Evolutionary conservation across 352 stramenopile species (phyloP), one percentile per base, ranked within the genome.

Genomic region (Peronospora tabacina): DNA sequence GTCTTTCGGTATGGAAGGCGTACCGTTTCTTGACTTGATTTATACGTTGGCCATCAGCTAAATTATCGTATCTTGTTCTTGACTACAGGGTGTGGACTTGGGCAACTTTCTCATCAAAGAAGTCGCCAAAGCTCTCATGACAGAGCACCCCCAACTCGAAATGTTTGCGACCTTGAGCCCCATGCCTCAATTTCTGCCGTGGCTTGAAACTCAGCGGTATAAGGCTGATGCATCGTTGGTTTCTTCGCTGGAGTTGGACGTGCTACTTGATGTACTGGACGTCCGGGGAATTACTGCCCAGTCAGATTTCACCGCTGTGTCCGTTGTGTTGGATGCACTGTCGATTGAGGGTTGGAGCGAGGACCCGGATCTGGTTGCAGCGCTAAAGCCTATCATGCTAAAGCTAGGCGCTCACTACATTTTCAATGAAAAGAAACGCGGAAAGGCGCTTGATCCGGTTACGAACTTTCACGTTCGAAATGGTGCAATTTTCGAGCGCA

Each of bases 91-190:
- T 11, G 76, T 98, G 28, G 89, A 97, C 47, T 68, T 98, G 7
- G 94, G 93, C 34, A 97, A 98, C 64, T 96, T 96, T 59, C 63
- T 98, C 20, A 97, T 98, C 54, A 97, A 98, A 66, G 75, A 95
- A 59, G 90, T 97, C 11, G 90, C 95, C 19, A 89, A 94, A 62
- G 60, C 68, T 28, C 61, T 95, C 19, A 77, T 73, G 61, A 50
- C 55, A 15, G 85, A 94, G 44, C 61, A 85, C 37, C 65, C 58
- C 0, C 75, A 90, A 28, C 66, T 93, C 8, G 53, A 72, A 50
- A 94, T 79, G 15, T 98, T 97, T 64, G 85, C 87, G n/a, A 98
- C 94, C 1, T 66, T 98, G 32, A 97, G 87, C 48, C 94, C 94
- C 8, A 87, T 98, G 24, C 94, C 94, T 12, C 81, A 89, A 19